Percentiles rank a stretch among this genome's conserved stretches.
phyloP scores from a whole-genome alignment of 148 eudicot genomes.

The Spergularia marina region DNA sequence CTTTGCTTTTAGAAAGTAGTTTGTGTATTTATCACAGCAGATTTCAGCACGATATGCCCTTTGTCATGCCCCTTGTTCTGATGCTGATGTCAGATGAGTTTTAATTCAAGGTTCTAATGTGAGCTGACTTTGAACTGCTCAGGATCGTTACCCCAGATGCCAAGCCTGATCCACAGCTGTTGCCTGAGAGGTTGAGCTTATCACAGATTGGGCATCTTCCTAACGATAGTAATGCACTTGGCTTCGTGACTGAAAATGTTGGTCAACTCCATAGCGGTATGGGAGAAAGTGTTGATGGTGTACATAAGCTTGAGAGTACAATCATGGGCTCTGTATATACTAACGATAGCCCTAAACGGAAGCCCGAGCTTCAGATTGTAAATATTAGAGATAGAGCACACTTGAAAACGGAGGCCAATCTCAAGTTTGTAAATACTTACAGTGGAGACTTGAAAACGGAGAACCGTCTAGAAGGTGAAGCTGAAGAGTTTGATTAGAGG shows the following conservation, averaged over 20 bases:
- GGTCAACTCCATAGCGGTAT: slow-evolving; percentile 24
- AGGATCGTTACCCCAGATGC: slow-evolving; percentile 34
- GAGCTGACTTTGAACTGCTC: slow-evolving; percentile 13
- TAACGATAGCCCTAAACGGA: slow-evolving; percentile 39
- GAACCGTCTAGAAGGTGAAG: slow-evolving; percentile 45
- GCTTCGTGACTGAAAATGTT: slow-evolving; percentile 33
- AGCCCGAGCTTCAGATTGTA: slow-evolving; percentile 49
- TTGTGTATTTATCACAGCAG: no score
- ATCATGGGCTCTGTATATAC: slow-evolving; percentile 53
- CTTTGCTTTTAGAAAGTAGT: neutral
- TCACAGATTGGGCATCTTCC: slow-evolving; percentile 35
- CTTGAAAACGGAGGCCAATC: slow-evolving; percentile 34
- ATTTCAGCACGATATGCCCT: no score
- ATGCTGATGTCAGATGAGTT: neutral
- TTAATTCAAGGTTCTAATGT: neutral
- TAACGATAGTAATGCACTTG: slow-evolving; percentile 25
- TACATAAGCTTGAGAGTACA: slow-evolving; percentile 30
- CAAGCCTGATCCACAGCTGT: slow-evolving; percentile 24
- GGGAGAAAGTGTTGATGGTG: slow-evolving; percentile 36
- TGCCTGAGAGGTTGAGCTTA: slow-evolving; percentile 26
- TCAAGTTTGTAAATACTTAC: slow-evolving; percentile 57
- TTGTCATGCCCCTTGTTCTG: neutral
- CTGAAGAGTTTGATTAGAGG: slow-evolving; percentile 48
- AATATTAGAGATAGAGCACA: slow-evolving; percentile 58
- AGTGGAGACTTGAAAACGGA: slow-evolving; percentile 42